Percentiles rank a stretch among this genome's conserved stretches.
These are phyloP conservation scores for Massariosphaeria phaeospora DNA, from an alignment of 495 filamentous ascomycete genomes.

Conservation along the genomic window DNA sequence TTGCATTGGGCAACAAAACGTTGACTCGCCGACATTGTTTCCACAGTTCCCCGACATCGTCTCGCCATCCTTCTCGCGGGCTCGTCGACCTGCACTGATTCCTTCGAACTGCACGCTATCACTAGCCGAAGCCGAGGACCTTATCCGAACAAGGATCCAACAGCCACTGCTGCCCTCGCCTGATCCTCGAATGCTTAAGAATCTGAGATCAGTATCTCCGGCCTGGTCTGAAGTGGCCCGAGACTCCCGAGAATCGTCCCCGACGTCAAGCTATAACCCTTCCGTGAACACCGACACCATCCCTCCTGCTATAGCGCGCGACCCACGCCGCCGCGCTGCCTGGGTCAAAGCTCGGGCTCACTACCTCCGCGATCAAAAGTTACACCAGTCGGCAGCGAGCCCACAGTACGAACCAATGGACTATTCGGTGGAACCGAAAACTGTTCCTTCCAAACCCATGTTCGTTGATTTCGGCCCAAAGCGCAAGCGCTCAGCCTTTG, in stretches of 20 bases:
- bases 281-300: neutral
- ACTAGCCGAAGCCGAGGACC: conserved; percentile 25
- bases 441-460: neutral
- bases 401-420: too few species aligned
- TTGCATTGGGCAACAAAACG: conserved; percentile 14
- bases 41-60: conserved; percentile 2
- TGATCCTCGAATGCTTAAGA: conserved; percentile 7
- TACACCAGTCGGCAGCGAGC: too few species aligned
- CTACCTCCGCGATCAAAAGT: conserved; percentile 18
- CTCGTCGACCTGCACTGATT: conserved; percentile 20
- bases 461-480: conserved; percentile 7
- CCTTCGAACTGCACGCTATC: conserved; percentile 13
- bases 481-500: conserved; percentile 30
- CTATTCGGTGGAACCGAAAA: too few species aligned
- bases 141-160: conserved; percentile 18
- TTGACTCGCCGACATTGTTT: neutral
- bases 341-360: conserved; percentile 27
- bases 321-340: conserved; percentile 3
- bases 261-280: neutral
- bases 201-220: neutral
- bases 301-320: conserved; percentile 1
- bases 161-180: conserved; percentile 26
- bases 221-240: neutral
- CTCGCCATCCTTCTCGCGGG: conserved; percentile 7
- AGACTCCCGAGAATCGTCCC: neutral